Evolutionary conservation across 306 rosid species (phyloP).

Genomic region (Trifolium pratense): DNA sequence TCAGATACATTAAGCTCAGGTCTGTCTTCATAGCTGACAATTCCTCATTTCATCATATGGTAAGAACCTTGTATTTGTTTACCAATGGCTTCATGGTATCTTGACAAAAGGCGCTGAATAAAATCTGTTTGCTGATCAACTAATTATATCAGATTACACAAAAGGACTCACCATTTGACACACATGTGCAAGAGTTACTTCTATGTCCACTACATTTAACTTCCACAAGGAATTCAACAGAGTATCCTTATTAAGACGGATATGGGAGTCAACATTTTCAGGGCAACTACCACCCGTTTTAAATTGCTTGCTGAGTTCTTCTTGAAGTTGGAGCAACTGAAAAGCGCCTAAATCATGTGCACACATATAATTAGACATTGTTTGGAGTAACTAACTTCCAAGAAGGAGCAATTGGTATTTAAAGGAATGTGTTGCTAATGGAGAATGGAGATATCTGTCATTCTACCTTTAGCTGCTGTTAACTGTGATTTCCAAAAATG

Average conservation of each 20-base stretch:
- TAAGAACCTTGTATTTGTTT: background rate
- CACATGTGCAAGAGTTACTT: conserved; percentile 84
- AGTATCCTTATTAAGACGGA: conserved; percentile 73
- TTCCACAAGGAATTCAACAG: conserved; percentile 86
- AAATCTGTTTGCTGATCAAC: conserved; percentile 34
- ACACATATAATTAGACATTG: conserved; percentile 36
- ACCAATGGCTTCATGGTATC: conserved; percentile 5
- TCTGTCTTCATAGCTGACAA: background rate
- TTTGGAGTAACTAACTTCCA: conserved; percentile 8
- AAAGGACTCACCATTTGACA: conserved; percentile 84
- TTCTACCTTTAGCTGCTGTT: conserved; percentile 86
- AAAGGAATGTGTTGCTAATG: conserved; percentile 16
- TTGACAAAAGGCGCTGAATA: conserved; percentile 1
- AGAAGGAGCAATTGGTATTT: conserved; percentile 26
- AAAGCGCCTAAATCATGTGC: conserved; percentile 68
- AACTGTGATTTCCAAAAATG: conserved; percentile 92
- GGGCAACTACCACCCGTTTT: conserved; percentile 62
- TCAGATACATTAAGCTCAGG: background rate
- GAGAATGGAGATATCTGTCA: background rate
- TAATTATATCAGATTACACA: background rate
- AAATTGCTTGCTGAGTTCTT: conserved; percentile 67
- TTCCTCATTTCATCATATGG: background rate
- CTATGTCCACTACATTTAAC: conserved; percentile 91
- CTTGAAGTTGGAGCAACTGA: conserved; percentile 85
- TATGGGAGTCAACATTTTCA: conserved; percentile 68